Conservation (phyloP, 1,284 basidiomycete genomes). For the Ceratobasidium sp. region DNA sequence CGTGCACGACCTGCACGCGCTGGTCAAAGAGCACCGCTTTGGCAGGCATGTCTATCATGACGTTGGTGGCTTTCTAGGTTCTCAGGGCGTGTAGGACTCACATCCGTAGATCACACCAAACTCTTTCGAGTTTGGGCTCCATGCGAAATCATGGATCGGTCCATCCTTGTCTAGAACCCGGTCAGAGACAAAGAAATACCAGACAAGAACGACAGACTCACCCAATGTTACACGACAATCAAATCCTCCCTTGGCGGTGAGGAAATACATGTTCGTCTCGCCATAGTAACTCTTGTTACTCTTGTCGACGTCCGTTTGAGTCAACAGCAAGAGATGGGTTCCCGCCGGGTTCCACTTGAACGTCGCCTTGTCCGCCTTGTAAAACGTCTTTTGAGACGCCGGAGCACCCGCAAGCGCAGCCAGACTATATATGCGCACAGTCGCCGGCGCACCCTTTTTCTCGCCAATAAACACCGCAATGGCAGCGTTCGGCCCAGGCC, state of each 20-base stretch:
- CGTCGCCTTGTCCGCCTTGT: constrained; percentile 91
- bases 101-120: constrained; percentile 97
- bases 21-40: constrained; percentile 92
- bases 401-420: constrained; percentile 65
- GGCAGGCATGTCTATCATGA: constrained; percentile 84
- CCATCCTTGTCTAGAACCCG: constrained; percentile 83
- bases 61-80: constrained; percentile 22
- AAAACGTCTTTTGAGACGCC: constrained; percentile 88
- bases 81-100: constrained; percentile 56
- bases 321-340: constrained; percentile 84
- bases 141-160: constrained; percentile 94
- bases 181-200: background rate
- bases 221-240: constrained; percentile 87
- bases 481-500: constrained; percentile 83
- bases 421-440: constrained; percentile 84
- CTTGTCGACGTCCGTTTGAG: constrained; percentile 96
- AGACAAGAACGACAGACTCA: constrained; percentile 42
- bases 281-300: constrained; percentile 98
- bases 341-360: constrained; percentile 98
- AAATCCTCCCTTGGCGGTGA: constrained; percentile 94
- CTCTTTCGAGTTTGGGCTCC: constrained; percentile 98
- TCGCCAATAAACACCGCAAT: constrained; percentile 92
- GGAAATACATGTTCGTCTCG: constrained; percentile 93
- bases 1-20: constrained; percentile 86
- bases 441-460: constrained; percentile 97